Conservation (phyloP, 2,329 filamentous ascomycete species). For the Didymella keratinophila region DNA sequence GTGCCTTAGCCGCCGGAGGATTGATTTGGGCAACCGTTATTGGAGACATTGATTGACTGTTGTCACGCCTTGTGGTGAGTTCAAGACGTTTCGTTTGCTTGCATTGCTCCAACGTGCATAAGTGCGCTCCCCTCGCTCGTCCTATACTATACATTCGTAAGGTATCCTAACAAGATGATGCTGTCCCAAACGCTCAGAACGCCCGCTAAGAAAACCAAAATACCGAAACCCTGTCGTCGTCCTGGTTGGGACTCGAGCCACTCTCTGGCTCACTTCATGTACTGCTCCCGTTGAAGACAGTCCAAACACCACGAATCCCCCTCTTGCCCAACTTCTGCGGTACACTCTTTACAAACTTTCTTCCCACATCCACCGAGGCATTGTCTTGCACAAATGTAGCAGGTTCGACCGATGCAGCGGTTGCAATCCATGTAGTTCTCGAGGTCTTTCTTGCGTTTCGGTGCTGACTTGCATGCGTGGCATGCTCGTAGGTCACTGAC, state of each 20-base stretch:
- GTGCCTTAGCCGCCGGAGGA: slow-evolving; percentile 19
- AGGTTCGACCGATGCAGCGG: slow-evolving; percentile 68
- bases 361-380: slow-evolving; percentile 62
- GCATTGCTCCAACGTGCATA: not conserved
- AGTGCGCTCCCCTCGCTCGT: not conserved
- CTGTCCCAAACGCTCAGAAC: slow-evolving; percentile 18
- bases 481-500: slow-evolving; percentile 58
- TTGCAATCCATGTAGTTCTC: slow-evolving; percentile 71
- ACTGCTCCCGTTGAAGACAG: slow-evolving; percentile 53
- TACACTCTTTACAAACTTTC: slow-evolving; percentile 72
- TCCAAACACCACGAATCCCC: slow-evolving; percentile 73
- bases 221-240: not conserved
- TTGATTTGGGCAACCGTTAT: too few relatives aligned
- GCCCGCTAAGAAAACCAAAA: slow-evolving; percentile 18
- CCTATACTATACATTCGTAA: slow-evolving; percentile 1
- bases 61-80: too few relatives aligned
- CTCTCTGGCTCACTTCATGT: slow-evolving; percentile 25
- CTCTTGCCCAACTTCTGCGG: slow-evolving; percentile 69
- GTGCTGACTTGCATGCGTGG: slow-evolving; percentile 72
- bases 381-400: slow-evolving; percentile 72
- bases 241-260: not conserved
- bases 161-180: slow-evolving; percentile 2
- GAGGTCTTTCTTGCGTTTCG: slow-evolving; percentile 70
- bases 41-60: too few relatives aligned
- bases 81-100: not conserved